These are phyloP conservation scores for Pseudocercospora fuligena DNA, from an alignment of 2,329 filamentous ascomycete genomes.

Conservation along the genomic window DNA sequence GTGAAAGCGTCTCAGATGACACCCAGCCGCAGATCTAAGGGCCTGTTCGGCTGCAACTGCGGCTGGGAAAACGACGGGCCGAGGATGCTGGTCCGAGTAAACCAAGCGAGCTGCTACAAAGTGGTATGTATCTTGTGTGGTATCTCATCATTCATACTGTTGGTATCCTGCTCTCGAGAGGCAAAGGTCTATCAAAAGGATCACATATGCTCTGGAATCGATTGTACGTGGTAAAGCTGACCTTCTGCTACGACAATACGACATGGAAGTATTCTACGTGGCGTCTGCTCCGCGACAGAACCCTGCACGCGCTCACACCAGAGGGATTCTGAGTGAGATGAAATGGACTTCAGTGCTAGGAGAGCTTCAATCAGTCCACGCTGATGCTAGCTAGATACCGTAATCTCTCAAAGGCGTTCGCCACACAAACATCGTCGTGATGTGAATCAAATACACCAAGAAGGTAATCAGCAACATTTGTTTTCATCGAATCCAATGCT, in stretches of 20 bases:
- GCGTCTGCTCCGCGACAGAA: neutral
- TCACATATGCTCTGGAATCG: too few species aligned
- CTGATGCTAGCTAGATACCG: neutral
- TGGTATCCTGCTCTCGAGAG: too few species aligned
- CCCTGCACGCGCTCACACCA: neutral
- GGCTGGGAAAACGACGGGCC: neutral
- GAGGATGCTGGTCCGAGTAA: neutral
- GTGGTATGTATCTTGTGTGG: too few species aligned
- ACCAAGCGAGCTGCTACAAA: too few species aligned
- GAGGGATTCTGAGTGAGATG: neutral
- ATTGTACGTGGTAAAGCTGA: too few species aligned
- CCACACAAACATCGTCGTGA: neutral
- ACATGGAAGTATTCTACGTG: too few species aligned
- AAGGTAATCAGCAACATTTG: neutral
- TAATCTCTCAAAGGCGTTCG: neutral
- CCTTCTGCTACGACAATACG: neutral
- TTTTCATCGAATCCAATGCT: constrained; percentile 14
- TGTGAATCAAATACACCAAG: constrained; percentile 8
- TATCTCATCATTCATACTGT: too few species aligned
- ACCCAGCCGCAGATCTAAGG: neutral
- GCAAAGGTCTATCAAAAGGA: too few species aligned
- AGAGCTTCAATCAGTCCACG: neutral
- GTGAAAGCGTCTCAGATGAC: constrained; percentile 10
- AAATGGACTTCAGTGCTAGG: neutral
- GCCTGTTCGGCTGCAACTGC: too few species aligned